These are phyloP conservation scores for Daucus carota DNA, from an alignment of 129 eudicot species.

Conservation along the genomic window DNA sequence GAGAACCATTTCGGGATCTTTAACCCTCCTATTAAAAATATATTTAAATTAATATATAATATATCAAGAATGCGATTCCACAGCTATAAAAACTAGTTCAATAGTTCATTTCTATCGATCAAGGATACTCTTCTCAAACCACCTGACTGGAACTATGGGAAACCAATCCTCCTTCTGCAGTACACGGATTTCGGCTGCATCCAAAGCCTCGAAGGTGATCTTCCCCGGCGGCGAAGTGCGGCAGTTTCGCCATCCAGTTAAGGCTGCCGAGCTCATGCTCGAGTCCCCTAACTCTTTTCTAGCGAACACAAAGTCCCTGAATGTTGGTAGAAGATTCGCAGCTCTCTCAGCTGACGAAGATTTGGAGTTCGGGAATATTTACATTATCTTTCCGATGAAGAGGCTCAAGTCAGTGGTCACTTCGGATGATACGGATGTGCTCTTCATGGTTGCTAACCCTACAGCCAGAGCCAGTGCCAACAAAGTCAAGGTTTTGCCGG, in stretches of 20 bases:
- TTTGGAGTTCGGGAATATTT: conserved; percentile 53
- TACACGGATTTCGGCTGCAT: conserved; percentile 14
- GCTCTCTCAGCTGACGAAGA: conserved; percentile 75
- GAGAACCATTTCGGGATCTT: no score
- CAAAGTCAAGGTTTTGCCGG: conserved; percentile 24
- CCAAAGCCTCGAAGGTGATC: conserved; percentile 61
- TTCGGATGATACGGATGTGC: conserved; percentile 53
- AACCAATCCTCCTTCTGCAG: conserved; percentile 50
- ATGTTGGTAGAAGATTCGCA: conserved; percentile 47
- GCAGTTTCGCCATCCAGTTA: conserved; percentile 52
- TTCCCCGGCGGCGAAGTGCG: conserved; percentile 74
- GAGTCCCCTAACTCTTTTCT: conserved; percentile 59
- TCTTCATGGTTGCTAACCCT: conserved; percentile 53
- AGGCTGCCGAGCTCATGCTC: conserved; percentile 93
- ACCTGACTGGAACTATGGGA: conserved; percentile 31
- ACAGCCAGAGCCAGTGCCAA: conserved; percentile 53
- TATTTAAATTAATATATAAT: no score
- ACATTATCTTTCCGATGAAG: conserved; percentile 69
- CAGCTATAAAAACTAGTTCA: not conserved
- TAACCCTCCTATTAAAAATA: no score
- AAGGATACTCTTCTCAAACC: not conserved
- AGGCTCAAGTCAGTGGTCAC: conserved; percentile 57
- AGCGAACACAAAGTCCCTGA: conserved; percentile 43
- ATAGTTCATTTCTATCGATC: not conserved
- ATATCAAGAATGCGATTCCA: not conserved